Evolutionary conservation across 768 basidiomycete genomes (phyloP).

Genomic region (Lactarius evosmus): DNA sequence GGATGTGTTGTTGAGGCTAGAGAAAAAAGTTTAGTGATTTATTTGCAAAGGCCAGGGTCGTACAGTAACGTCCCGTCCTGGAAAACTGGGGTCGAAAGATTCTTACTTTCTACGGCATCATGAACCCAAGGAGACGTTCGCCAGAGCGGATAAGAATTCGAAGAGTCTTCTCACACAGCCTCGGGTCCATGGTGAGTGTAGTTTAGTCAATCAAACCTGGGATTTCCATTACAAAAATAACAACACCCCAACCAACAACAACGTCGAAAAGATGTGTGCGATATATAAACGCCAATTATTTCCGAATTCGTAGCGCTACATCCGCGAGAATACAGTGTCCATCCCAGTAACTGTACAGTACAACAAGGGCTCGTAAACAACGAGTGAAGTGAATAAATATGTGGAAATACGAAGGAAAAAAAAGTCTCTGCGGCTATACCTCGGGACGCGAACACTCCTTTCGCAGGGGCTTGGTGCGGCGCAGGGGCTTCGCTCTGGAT

Average conservation of each 20-base stretch:
- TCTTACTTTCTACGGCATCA: too few species aligned
- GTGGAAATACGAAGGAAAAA: neutral
- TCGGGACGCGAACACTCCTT: constrained; percentile 16
- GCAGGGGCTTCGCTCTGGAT: neutral
- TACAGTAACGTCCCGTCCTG: too few species aligned
- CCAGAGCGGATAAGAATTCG: too few species aligned
- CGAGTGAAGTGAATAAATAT: neutral
- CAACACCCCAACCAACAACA: neutral
- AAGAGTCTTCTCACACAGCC: too few species aligned
- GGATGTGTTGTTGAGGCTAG: too few species aligned
- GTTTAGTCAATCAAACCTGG: too few species aligned
- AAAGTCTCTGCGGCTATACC: constrained; percentile 1
- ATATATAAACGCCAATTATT: neutral
- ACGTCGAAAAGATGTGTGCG: neutral
- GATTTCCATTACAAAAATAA: neutral
- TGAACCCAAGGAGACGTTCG: too few species aligned
- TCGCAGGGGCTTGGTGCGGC: constrained; percentile 12
- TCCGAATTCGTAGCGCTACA: constrained; percentile 1
- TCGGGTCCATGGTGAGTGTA: too few species aligned
- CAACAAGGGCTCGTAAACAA: neutral
- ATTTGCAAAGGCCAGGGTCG: too few species aligned
- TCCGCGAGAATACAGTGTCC: constrained; percentile 5
- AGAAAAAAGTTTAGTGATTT: too few species aligned
- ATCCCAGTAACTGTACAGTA: neutral
- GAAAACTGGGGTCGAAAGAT: too few species aligned